A percentile compares a stretch with the other conserved stretches of the same genome.
Conservation (phyloP, 257 asterid genomes). For the Solanum tacnaense region DNA sequence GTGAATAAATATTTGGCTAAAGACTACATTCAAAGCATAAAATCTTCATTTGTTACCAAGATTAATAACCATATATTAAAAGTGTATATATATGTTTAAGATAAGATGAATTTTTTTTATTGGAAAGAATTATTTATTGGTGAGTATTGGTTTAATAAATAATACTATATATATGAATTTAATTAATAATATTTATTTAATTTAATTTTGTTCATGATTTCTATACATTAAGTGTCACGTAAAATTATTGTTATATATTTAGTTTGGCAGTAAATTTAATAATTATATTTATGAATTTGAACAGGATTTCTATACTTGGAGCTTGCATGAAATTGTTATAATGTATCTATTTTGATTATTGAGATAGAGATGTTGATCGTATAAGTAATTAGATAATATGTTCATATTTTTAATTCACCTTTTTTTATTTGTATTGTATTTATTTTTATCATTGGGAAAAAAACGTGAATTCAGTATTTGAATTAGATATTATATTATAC, state of each 20-base stretch:
- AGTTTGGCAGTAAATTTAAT: background rate
- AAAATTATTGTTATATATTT: background rate
- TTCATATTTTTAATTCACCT: background rate
- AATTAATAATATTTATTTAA: background rate
- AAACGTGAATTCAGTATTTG: background rate
- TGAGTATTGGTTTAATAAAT: background rate
- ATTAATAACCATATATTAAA: background rate
- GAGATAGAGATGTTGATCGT: background rate
- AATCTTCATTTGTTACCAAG: conserved; percentile 5
- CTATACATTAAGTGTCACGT: background rate
- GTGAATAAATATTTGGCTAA: background rate
- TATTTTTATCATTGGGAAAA: background rate
- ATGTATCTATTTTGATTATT: background rate
- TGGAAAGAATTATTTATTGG: background rate
- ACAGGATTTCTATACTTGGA: background rate
- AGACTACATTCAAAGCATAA: conserved; percentile 14
- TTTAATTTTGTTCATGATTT: background rate
- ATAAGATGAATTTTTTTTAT: background rate
- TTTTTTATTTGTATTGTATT: background rate
- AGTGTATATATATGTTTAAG: background rate
- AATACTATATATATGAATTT: background rate
- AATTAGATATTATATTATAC: background rate
- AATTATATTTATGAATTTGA: background rate
- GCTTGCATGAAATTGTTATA: background rate
- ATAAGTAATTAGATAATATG: background rate